phyloP scores from a whole-genome alignment of 805 yeast species.

The Candida andamanensis region DNA sequence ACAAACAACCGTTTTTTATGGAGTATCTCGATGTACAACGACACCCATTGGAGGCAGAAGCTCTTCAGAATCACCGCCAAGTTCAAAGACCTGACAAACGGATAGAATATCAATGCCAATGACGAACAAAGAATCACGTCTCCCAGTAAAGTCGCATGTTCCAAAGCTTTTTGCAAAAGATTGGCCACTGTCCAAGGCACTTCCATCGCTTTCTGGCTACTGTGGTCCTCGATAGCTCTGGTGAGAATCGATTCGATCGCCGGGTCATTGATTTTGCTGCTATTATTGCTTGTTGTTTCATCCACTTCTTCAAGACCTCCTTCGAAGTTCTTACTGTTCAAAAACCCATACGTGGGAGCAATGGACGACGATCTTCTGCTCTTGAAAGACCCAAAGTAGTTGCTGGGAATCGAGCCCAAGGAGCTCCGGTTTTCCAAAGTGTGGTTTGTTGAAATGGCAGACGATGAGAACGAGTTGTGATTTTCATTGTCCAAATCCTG shows the following conservation, averaged over 20 bases:
- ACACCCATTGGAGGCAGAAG: slow-evolving; percentile 50
- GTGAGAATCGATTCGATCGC: slow-evolving; percentile 10
- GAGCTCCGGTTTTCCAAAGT: slow-evolving; percentile 10
- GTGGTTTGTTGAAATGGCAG: slow-evolving; percentile 8
- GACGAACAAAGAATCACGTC: slow-evolving; percentile 59
- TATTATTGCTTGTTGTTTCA: slow-evolving; percentile 3
- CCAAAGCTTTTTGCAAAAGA: slow-evolving; percentile 48
- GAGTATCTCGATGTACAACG: slow-evolving; percentile 50
- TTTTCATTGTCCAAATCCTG: slow-evolving; percentile 36
- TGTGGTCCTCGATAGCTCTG: slow-evolving; percentile 9
- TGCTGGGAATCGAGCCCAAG: slow-evolving; percentile 8
- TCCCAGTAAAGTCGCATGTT: slow-evolving; percentile 56
- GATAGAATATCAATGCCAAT: slow-evolving; percentile 48
- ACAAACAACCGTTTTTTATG: slow-evolving; percentile 47
- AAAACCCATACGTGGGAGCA: slow-evolving; percentile 15
- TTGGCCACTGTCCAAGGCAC: slow-evolving; percentile 55
- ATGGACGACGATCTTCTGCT: slow-evolving; percentile 19
- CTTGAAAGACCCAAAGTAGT: slow-evolving; percentile 8
- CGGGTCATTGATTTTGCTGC: slow-evolving; percentile 1
- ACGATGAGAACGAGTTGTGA: slow-evolving; percentile 16
- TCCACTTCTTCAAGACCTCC: slow-evolving; percentile 11
- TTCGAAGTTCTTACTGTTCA: slow-evolving; percentile 6
- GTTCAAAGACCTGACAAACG: slow-evolving; percentile 14
- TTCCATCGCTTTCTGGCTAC: slow-evolving; percentile 2
- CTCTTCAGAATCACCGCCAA: slow-evolving; percentile 16